Conservation (phyloP, 2,329 filamentous ascomycete species). For the Hypoxylon sp. region DNA sequence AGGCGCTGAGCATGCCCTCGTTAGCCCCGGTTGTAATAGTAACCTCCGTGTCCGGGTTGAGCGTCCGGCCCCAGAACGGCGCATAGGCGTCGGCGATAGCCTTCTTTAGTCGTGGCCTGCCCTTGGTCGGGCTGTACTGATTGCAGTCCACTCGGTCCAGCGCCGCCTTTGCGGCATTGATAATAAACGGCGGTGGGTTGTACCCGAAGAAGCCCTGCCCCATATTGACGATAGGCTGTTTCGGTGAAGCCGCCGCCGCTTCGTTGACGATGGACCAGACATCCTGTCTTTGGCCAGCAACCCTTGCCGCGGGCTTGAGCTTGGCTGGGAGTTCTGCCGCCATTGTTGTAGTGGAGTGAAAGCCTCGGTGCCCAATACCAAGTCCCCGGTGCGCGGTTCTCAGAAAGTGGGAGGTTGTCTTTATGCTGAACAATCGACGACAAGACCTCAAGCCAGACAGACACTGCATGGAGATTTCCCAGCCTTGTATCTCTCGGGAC, state of each 20-base stretch:
- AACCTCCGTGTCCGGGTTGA: constrained; percentile 92
- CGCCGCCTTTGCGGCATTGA: constrained; percentile 90
- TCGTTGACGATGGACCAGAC: constrained; percentile 75
- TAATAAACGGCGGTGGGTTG: constrained; percentile 90
- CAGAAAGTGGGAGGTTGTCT: neutral
- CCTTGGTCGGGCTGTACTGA: constrained; percentile 97
- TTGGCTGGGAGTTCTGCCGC: constrained; percentile 56
- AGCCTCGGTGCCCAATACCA: constrained; percentile 34
- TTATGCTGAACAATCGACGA: constrained; percentile 11
- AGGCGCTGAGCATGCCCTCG: constrained; percentile 93
- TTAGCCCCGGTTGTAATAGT: constrained; percentile 94
- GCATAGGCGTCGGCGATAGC: constrained; percentile 94
- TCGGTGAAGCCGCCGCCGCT: constrained; percentile 71
- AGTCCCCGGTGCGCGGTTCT: constrained; percentile 5
- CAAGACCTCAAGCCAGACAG: constrained; percentile 31
- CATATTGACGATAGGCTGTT: constrained; percentile 74
- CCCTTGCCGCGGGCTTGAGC: constrained; percentile 63
- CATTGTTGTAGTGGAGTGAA: constrained; percentile 54
- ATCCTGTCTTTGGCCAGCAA: constrained; percentile 64
- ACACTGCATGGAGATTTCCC: constrained; percentile 42
- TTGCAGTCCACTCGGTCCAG: constrained; percentile 96
- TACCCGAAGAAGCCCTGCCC: constrained; percentile 86
- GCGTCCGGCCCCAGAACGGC: constrained; percentile 82
- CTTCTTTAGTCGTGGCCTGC: constrained; percentile 89
- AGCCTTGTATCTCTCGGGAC: constrained; percentile 9